These are phyloP conservation scores for Pythium aquatile DNA, from an alignment of 352 stramenopile species.

Conservation along the genomic window DNA sequence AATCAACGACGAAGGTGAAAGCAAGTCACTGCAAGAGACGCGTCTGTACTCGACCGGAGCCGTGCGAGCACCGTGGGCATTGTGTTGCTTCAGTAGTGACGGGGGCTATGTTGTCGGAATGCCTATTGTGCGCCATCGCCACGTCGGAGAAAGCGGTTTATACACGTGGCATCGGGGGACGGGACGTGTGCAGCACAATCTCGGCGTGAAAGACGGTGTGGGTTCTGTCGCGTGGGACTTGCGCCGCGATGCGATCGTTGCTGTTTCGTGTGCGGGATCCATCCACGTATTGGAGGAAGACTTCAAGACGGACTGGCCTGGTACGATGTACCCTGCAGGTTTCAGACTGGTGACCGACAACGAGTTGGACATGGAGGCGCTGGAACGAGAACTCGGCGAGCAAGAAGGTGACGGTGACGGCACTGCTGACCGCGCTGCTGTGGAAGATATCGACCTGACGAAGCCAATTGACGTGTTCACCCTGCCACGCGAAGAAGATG, in stretches of 20 bases:
- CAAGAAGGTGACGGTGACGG: slow-evolving; percentile 27
- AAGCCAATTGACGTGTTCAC: slow-evolving; percentile 54
- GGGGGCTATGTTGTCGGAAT: slow-evolving; percentile 71
- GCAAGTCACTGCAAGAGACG: slow-evolving; percentile 36
- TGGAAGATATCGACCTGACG: background rate
- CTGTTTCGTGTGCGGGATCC: slow-evolving; percentile 60
- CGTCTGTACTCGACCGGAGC: slow-evolving; percentile 62
- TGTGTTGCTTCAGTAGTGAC: slow-evolving; percentile 67
- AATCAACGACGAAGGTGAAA: slow-evolving; percentile 3
- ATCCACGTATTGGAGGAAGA: slow-evolving; percentile 72
- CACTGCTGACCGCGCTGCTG: background rate
- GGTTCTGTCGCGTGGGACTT: slow-evolving; percentile 61
- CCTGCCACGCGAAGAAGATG: slow-evolving; percentile 15
- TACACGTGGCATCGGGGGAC: slow-evolving; percentile 73
- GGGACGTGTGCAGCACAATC: slow-evolving; percentile 62
- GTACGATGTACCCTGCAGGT: slow-evolving; percentile 80
- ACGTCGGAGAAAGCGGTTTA: slow-evolving; percentile 77
- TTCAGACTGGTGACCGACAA: slow-evolving; percentile 84
- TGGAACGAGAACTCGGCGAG: slow-evolving; percentile 42
- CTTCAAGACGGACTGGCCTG: slow-evolving; percentile 75
- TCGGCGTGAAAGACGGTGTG: slow-evolving; percentile 73
- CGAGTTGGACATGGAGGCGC: slow-evolving; percentile 46
- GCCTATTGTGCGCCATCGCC: slow-evolving; percentile 72
- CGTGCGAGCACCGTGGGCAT: slow-evolving; percentile 67
- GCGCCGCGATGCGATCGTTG: slow-evolving; percentile 48